A percentile compares a stretch with the other conserved stretches of the same genome.
Conservation (phyloP, 2,329 filamentous ascomycete genomes). For the Penicillium sp. region DNA sequence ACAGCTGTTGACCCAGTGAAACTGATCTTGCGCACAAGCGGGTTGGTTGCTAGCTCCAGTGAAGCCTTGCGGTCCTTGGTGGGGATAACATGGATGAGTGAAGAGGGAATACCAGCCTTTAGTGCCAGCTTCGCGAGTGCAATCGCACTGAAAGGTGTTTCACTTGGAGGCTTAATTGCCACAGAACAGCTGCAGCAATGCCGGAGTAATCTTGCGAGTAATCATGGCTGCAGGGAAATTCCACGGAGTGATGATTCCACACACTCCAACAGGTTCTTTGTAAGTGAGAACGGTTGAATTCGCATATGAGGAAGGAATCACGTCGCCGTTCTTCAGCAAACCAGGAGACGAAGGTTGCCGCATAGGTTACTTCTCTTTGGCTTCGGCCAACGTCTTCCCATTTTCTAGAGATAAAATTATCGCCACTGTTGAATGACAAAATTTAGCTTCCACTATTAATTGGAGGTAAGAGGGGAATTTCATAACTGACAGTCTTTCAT, state of each 20-base stretch:
- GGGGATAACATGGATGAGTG: conserved; percentile 58
- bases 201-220: conserved; percentile 50
- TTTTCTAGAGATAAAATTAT: neutral
- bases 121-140: conserved; percentile 50
- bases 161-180: conserved; percentile 66
- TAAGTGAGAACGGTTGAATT: conserved; percentile 64
- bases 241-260: conserved; percentile 66
- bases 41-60: conserved; percentile 52
- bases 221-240: conserved; percentile 59
- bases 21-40: conserved; percentile 53
- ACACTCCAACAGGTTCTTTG: conserved; percentile 69
- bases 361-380: conserved; percentile 34
- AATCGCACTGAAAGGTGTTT: conserved; percentile 57
- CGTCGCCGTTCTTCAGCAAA: conserved; percentile 59
- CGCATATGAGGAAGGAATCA: conserved; percentile 57
- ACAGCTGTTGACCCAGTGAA: conserved; percentile 59
- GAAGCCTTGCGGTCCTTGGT: conserved; percentile 38
- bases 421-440: too few relatives aligned
- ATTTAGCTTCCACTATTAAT: too few relatives aligned
- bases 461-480: too few relatives aligned
- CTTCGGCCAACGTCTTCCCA: neutral
- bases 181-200: conserved; percentile 67
- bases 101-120: conserved; percentile 54
- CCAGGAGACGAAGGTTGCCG: conserved; percentile 52
- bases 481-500: too few relatives aligned